Evolutionary conservation across 2,329 filamentous ascomycete species (phyloP).

Genomic region (Verruconis gallopava): DNA sequence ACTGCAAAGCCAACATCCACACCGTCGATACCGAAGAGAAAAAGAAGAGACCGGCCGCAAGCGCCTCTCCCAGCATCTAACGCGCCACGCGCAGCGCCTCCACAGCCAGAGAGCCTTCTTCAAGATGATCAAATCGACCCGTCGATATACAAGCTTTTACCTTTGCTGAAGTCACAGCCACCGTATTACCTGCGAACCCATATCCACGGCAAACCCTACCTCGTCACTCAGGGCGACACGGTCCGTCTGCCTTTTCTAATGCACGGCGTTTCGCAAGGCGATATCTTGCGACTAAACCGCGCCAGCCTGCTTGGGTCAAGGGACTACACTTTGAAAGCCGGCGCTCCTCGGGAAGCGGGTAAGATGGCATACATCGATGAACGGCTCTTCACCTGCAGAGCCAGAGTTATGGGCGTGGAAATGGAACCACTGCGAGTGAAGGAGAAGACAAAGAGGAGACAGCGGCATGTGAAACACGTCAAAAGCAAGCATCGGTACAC

Average conservation of each 20-base stretch:
- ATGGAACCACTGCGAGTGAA: constrained; percentile 45
- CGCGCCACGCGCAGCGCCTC: constrained; percentile 7
- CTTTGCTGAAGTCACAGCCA: constrained; percentile 58
- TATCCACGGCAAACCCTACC: constrained; percentile 68
- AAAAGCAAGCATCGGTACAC: constrained; percentile 89
- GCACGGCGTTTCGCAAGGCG: constrained; percentile 50
- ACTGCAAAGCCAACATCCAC: neutral
- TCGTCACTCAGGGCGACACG: constrained; percentile 49
- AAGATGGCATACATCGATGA: constrained; percentile 13
- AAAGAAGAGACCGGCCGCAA: constrained; percentile 1
- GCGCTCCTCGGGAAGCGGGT: constrained; percentile 29
- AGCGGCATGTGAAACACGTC: constrained; percentile 54
- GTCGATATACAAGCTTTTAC: constrained; percentile 50
- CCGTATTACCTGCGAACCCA: constrained; percentile 68
- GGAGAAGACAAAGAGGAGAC: constrained; percentile 52
- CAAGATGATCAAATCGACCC: constrained; percentile 6
- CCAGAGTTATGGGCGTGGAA: constrained; percentile 64
- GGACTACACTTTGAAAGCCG: constrained; percentile 75
- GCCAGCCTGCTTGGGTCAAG: constrained; percentile 71
- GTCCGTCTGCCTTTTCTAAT: constrained; percentile 38
- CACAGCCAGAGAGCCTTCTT: neutral
- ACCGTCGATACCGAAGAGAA: neutral
- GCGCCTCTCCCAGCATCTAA: constrained; percentile 1
- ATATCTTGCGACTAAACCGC: constrained; percentile 76
- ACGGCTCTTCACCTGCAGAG: constrained; percentile 8